A percentile compares a stretch with the other conserved stretches of the same genome.
Evolutionary conservation across 2,329 filamentous ascomycete genomes (phyloP).

Genomic region (Aquanectria penicillioides): DNA sequence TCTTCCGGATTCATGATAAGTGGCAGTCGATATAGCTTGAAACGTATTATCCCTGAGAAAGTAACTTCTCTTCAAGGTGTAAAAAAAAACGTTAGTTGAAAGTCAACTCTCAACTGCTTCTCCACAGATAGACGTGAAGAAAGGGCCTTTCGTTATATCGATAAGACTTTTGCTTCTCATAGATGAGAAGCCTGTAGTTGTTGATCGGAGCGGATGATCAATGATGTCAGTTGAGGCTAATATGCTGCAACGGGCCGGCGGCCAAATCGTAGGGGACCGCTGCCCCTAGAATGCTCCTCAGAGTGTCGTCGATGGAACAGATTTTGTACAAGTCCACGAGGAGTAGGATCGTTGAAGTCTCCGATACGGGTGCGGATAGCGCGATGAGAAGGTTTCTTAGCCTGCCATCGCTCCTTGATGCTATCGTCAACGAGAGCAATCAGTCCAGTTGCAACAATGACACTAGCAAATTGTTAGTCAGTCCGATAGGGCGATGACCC

Average conservation of each 20-base stretch:
- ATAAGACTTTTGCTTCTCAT: background rate
- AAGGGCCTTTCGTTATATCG: background rate
- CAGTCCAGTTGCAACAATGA: constrained; percentile 90
- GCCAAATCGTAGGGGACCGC: constrained; percentile 50
- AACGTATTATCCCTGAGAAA: constrained; percentile 1
- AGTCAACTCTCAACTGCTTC: background rate
- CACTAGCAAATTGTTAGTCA: constrained; percentile 62
- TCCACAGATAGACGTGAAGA: background rate
- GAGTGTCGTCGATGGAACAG: constrained; percentile 55
- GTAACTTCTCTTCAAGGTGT: background rate
- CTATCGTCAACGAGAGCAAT: constrained; percentile 90
- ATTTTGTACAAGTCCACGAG: constrained; percentile 49
- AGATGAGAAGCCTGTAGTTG: background rate
- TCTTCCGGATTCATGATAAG: constrained; percentile 9
- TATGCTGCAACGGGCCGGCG: constrained; percentile 49
- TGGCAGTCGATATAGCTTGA: background rate
- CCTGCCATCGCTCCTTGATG: constrained; percentile 81
- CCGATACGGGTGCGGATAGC: constrained; percentile 40
- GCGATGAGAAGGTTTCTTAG: constrained; percentile 51
- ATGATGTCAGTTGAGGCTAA: constrained; percentile 32
- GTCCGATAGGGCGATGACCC: background rate
- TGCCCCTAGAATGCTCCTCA: constrained; percentile 44
- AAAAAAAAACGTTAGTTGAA: constrained; percentile 1
- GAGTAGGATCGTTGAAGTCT: constrained; percentile 36
- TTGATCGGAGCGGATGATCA: no score